A percentile compares a stretch with the other conserved stretches of the same genome.
Evolutionary conservation across 495 filamentous ascomycete genomes (phyloP).

Genomic region (Hypoxylon intermedium): DNA sequence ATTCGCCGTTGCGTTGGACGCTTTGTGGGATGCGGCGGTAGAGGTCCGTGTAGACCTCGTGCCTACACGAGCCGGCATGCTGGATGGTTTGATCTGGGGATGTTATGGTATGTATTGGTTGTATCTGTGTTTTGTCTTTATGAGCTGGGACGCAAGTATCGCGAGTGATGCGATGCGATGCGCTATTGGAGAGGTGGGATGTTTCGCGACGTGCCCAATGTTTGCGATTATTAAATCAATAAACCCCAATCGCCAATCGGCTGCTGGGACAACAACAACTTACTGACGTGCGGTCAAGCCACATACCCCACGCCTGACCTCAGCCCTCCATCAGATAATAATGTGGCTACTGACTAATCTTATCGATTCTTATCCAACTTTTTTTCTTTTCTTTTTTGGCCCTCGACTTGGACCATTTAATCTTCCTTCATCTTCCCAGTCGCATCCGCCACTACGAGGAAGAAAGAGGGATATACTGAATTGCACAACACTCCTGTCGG

Average conservation of each 20-base stretch:
- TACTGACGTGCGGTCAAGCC: too few relatives aligned
- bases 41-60: conserved; percentile 60
- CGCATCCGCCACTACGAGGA: too few relatives aligned
- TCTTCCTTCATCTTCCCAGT: too few relatives aligned
- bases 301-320: neutral
- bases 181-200: neutral
- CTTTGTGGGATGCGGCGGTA: conserved; percentile 61
- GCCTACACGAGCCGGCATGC: conserved; percentile 69
- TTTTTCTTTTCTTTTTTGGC: too few relatives aligned
- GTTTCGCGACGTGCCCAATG: conserved; percentile 11
- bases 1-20: conserved; percentile 61
- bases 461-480: neutral
- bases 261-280: conserved; percentile 35
- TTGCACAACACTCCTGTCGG: neutral
- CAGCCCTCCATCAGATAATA: conserved; percentile 1
- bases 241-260: conserved; percentile 21
- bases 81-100: conserved; percentile 36
- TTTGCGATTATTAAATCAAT: conserved; percentile 17
- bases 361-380: neutral
- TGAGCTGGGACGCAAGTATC: neutral
- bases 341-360: neutral
- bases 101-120: conserved; percentile 4
- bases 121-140: conserved; percentile 10
- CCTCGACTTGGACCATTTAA: too few relatives aligned
- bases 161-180: neutral